Percentiles rank a stretch among this genome's conserved stretches.
These are phyloP conservation scores for Phycomyces blakesleeanus DNA, from an alignment of 192 early-diverging fungal species.

Conservation along the genomic window DNA sequence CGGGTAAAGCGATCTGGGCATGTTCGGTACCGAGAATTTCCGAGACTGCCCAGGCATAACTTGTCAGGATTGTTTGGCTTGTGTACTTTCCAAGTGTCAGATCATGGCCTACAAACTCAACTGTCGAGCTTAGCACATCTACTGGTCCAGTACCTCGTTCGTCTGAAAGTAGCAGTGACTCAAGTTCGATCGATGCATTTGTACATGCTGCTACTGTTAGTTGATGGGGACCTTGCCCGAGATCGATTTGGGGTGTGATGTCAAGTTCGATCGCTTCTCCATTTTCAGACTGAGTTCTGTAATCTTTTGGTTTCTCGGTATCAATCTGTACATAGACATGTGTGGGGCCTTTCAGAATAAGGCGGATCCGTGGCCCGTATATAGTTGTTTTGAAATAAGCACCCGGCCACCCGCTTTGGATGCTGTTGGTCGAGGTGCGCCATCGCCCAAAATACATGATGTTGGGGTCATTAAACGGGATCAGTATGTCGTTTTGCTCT, in stretches of 20 bases:
- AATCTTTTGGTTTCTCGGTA: not conserved
- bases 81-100: constrained; percentile 15
- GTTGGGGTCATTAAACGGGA: constrained; percentile 4
- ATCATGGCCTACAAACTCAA: constrained; percentile 29
- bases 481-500: not conserved
- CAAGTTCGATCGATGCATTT: not conserved
- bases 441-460: constrained; percentile 27
- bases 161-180: not conserved
- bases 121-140: not conserved
- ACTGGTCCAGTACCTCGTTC: not conserved
- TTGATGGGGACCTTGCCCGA: constrained; percentile 7
- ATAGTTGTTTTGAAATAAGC: constrained; percentile 23
- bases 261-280: constrained; percentile 10
- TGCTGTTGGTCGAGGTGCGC: constrained; percentile 10
- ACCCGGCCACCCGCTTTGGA: constrained; percentile 26
- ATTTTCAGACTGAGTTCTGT: not conserved
- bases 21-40: constrained; percentile 14
- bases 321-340: constrained; percentile 11
- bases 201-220: not conserved
- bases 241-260: constrained; percentile 6
- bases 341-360: constrained; percentile 9
- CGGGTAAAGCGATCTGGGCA: constrained; percentile 25
- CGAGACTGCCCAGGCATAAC: constrained; percentile 27
- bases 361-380: not conserved
- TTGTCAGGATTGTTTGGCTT: constrained; percentile 12